Base-by-base conservation (phyloP, 768 basidiomycete genomes). In the Ephemerocybe angulata region DNA sequence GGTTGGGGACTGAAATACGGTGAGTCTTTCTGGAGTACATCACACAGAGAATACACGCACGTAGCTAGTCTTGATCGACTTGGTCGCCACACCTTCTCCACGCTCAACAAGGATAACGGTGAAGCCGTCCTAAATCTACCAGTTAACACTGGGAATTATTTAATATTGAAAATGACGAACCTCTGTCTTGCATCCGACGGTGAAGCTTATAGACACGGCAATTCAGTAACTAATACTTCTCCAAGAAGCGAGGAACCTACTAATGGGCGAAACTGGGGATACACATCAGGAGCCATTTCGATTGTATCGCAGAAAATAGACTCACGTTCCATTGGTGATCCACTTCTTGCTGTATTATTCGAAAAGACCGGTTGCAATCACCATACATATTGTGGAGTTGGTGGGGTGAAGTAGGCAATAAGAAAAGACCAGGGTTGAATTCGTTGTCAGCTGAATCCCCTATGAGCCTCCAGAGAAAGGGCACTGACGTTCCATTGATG, bases 81-180 rank as follows among this genome's bases (percentile, higher is more conserved):
- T 88, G 1, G 93, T 94, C 69, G 91, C 86, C 15, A 95, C 82
- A 44, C 90, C 89, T 57, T 89, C 88, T 6, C 78, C 76, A 17
- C 92, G 83, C 63, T 93, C 90, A 4, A 97, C 84, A 15, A 95
- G 78, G 59, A 97, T 87, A 52, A 92, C 88, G 21, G 93, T 90
- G 56, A 95, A 82, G 10, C 90, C 88, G 46, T 80, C 77, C 67
- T 77, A 48, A 19, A 12, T 15, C 29, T 44, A 46, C 52, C n/a
- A n/a, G 12, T 30, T 10, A 50, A 31, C 21, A 53, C 30, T 38
- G 30, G 22, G 47, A 50, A 54, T 37, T 27, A 19, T 19, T 6
- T 5, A 41, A 41, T 41, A 27, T 25, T 5, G 27, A 35, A 35
- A 11, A 6, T 35, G 19, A 62, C 67, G 61, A 57, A 75, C 81